A percentile compares a stretch with the other conserved stretches of the same genome.
Evolutionary conservation across 768 basidiomycete species (phyloP).

Genomic region (Panellus pusillus): DNA sequence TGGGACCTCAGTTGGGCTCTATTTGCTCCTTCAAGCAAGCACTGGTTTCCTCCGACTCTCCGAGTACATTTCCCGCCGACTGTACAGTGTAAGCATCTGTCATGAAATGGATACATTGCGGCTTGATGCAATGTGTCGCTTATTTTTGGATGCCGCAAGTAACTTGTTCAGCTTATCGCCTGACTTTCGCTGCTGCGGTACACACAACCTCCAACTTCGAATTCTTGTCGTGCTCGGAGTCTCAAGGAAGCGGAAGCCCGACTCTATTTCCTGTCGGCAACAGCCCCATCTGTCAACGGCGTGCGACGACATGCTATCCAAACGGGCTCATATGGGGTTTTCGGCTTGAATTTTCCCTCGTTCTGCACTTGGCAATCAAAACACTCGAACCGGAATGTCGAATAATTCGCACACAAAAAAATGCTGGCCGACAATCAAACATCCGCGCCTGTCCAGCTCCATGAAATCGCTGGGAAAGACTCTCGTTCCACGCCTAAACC

Average conservation of each 20-base stretch:
- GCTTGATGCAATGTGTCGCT: too few relatives aligned
- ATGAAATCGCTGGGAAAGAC: too few relatives aligned
- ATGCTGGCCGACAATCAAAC: not conserved
- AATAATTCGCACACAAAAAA: not conserved
- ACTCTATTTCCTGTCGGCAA: not conserved
- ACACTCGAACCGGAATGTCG: not conserved
- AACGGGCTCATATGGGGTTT: constrained; percentile 3
- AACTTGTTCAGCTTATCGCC: too few relatives aligned
- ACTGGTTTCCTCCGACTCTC: too few relatives aligned
- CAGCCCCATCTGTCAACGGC: not conserved
- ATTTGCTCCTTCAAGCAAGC: too few relatives aligned
- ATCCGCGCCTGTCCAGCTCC: not conserved
- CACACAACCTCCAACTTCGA: too few relatives aligned
- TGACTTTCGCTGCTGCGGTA: too few relatives aligned
- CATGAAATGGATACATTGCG: too few relatives aligned
- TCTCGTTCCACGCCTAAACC: too few relatives aligned
- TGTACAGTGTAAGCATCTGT: too few relatives aligned
- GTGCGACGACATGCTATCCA: not conserved
- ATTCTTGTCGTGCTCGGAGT: not conserved
- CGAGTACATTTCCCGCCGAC: too few relatives aligned
- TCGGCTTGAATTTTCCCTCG: not conserved
- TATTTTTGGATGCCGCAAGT: too few relatives aligned
- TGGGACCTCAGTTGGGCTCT: not conserved
- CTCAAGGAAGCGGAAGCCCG: not conserved
- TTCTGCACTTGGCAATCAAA: constrained; percentile 2